These are phyloP conservation scores for Euphorbia schlechtendalii DNA, from an alignment of 441 rosid genomes.

Conservation along the genomic window DNA sequence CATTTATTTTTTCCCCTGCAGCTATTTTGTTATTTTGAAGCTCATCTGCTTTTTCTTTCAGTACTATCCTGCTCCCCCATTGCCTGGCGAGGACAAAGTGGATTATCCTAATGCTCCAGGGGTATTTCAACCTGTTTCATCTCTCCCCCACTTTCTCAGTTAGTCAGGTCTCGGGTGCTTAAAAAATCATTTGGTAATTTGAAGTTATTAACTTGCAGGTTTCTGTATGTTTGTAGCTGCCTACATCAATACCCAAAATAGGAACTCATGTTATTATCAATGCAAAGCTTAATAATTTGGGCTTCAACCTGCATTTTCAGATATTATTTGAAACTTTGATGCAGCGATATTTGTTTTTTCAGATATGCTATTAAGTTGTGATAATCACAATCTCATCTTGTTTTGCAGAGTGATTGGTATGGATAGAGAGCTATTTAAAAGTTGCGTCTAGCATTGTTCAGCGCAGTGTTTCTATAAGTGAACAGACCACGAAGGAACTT, in stretches of 20 bases:
- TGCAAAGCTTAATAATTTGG: constrained; percentile 60
- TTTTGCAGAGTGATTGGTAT: constrained; percentile 73
- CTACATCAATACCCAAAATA: constrained; percentile 72
- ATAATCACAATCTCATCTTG: no score
- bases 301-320: constrained; percentile 86
- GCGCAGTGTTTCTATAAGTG: constrained; percentile 95
- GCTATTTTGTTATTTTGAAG: neutral
- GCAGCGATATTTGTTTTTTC: constrained; percentile 11
- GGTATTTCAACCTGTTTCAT: no score
- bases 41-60: constrained; percentile 20
- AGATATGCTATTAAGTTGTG: no score
- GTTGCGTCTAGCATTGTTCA: constrained; percentile 98
- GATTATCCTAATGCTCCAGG: no score
- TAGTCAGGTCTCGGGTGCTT: constrained; percentile 31
- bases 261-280: constrained; percentile 86
- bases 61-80: constrained; percentile 38
- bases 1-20: constrained; percentile 3
- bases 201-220: constrained; percentile 21
- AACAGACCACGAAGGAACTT: constrained; percentile 97
- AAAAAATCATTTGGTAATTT: neutral
- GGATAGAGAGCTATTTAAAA: no score
- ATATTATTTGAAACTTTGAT: constrained; percentile 53
- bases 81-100: no score
- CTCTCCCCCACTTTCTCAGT: no score
- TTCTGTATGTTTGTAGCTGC: constrained; percentile 42